Percentiles rank a stretch among this genome's conserved stretches.
Conservation (phyloP, 805 yeast species). For the Schwanniomyces occidentalis region DNA sequence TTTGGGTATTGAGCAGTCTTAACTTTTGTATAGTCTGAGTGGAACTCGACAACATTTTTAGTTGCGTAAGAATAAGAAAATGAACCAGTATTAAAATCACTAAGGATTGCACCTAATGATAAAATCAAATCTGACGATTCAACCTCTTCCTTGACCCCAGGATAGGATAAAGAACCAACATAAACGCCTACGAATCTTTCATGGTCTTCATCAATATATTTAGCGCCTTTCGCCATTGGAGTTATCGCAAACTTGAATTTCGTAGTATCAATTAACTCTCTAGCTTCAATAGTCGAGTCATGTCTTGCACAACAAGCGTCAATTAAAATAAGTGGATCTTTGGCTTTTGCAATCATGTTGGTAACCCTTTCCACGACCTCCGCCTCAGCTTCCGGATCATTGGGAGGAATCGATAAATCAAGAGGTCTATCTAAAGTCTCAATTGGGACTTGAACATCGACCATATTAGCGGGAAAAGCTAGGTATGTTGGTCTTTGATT, state of each 20-base stretch:
- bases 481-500: conserved; percentile 36
- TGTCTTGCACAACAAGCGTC: conserved; percentile 24
- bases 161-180: conserved; percentile 24
- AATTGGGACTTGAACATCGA: conserved; percentile 32
- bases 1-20: conserved; percentile 16
- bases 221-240: conserved; percentile 25
- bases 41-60: conserved; percentile 23
- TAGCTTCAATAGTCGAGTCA: conserved; percentile 17
- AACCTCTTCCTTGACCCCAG: conserved; percentile 18
- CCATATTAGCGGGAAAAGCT: conserved; percentile 37
- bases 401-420: conserved; percentile 26
- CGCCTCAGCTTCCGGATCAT: conserved; percentile 32
- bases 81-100: conserved; percentile 25
- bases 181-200: conserved; percentile 22
- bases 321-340: conserved; percentile 19
- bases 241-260: conserved; percentile 20
- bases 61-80: conserved; percentile 21
- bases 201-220: conserved; percentile 17
- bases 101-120: conserved; percentile 22
- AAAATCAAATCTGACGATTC: conserved; percentile 22
- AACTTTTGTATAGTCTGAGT: conserved; percentile 21
- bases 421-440: conserved; percentile 27
- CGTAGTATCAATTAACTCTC: conserved; percentile 15
- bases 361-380: conserved; percentile 29
- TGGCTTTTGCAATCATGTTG: conserved; percentile 18